Base-by-base conservation (phyloP, 1,284 basidiomycete species). In the Ceratobasidium sp. region DNA sequence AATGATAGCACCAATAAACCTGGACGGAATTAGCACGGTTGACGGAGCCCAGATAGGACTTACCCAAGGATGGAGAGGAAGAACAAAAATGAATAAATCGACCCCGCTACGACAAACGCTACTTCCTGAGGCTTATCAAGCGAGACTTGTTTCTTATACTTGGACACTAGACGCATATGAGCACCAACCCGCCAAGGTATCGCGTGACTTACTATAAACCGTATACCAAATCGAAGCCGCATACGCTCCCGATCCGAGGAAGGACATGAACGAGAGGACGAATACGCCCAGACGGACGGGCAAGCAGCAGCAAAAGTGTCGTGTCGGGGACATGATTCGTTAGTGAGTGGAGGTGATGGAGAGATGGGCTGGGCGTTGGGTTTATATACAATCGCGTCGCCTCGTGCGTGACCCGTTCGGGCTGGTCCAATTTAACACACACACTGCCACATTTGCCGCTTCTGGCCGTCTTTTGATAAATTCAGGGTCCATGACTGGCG, bases 221-320 rank as follows among this genome's bases (percentile, higher is more conserved):
- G 56, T 52, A 54, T 69, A 70, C 71, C 71, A 72, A 22, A 72
- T 38, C 6, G 54, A 45, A 22, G 64, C 65, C 7, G 71, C 71
- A 45, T 64, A 70, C 27, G 65, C 31, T 20, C 71, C 82, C 70
- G 72, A 87, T 87, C 86, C 87, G 13, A 86, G 73, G 22, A 80
- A 77, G n/a, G 84, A 87, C 2, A 79, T 82, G 17, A 82, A 71
- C 72, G 84, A 83, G 5, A 88, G 82, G 56, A 83, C 75, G 60
- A 86, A 80, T 38, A 87, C 86, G 35, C 88, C 87, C 2, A 84
- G 69, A 69, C 88, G 82, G n/a, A 87, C 84, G 49, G 86, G 84
- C 72, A 89, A 75, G 74, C 87, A 89, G 73, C 81, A 87, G 73
- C 87, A 89, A 75, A 85, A 88, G 31, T 62, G 69, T 12, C 71